A percentile compares a stretch with the other conserved stretches of the same genome.
phyloP scores from a whole-genome alignment of 1,284 basidiomycete species.

The Rhodotorula sp. region DNA sequence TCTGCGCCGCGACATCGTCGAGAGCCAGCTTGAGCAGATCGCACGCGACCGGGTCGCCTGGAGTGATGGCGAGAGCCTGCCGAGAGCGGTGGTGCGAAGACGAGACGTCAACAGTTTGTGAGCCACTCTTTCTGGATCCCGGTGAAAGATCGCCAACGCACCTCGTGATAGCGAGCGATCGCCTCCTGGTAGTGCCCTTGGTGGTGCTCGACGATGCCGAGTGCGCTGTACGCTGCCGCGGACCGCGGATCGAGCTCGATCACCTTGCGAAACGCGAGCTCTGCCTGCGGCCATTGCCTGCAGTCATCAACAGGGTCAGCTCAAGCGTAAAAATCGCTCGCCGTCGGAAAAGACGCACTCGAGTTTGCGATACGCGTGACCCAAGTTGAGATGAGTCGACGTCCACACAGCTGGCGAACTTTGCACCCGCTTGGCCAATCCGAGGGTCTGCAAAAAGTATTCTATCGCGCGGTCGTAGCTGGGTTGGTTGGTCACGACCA shows the following conservation, averaged over 20 bases:
- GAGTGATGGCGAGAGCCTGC: slow-evolving; percentile 76
- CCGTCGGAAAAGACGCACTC: slow-evolving; percentile 56
- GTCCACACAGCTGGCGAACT: slow-evolving; percentile 79
- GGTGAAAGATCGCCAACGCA: slow-evolving; percentile 47
- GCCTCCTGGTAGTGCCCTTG: slow-evolving; percentile 69
- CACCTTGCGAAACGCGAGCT: slow-evolving; percentile 65
- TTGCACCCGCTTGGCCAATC: slow-evolving; percentile 74
- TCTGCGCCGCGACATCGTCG: slow-evolving; percentile 21
- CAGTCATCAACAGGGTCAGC: neutral
- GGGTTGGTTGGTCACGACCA: no score
- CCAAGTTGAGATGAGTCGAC: slow-evolving; percentile 83
- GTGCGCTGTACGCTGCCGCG: slow-evolving; percentile 70
- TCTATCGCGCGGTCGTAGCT: slow-evolving; percentile 68
- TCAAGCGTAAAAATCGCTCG: neutral
- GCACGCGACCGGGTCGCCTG: slow-evolving; percentile 79
- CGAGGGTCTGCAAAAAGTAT: slow-evolving; percentile 69
- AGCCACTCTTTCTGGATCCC: neutral
- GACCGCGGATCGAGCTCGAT: slow-evolving; percentile 76
- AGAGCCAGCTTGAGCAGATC: slow-evolving; percentile 82
- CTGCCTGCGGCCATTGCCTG: slow-evolving; percentile 69
- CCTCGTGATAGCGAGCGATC: slow-evolving; percentile 84
- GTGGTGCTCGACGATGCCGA: slow-evolving; percentile 79
- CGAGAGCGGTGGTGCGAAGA: no score
- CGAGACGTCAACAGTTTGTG: neutral
- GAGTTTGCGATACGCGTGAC: slow-evolving; percentile 76